Conservation (phyloP, 495 filamentous ascomycete species). For the Hypoxylon fragiforme region DNA sequence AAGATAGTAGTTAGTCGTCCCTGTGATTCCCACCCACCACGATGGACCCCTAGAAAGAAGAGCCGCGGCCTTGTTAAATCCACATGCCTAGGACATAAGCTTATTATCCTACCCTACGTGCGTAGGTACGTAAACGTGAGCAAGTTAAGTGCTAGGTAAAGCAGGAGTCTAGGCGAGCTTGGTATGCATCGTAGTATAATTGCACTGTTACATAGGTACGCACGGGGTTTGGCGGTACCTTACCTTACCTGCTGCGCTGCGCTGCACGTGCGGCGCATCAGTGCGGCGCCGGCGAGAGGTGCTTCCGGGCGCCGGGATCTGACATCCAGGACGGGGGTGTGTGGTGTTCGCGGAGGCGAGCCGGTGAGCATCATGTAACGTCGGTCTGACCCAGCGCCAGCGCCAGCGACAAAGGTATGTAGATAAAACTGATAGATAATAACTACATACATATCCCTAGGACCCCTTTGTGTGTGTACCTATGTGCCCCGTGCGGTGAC, state of each 20-base stretch:
- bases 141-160: no score
- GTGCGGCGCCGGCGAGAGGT: constrained; percentile 23
- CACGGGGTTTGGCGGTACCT: no score
- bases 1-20: background rate
- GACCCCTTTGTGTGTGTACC: no score
- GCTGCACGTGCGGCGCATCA: constrained; percentile 3
- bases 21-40: background rate
- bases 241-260: no score
- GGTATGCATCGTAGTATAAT: no score
- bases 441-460: background rate
- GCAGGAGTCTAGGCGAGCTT: no score
- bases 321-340: background rate
- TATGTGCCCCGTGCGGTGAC: no score
- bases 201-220: no score
- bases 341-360: constrained; percentile 18
- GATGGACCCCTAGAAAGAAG: background rate
- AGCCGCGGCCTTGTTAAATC: background rate
- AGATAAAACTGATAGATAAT: constrained; percentile 1
- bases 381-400: constrained; percentile 23
- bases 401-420: background rate
- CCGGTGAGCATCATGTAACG: constrained; percentile 23
- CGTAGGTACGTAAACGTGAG: no score
- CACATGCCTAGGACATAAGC: constrained; percentile 5
- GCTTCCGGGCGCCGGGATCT: constrained; percentile 3
- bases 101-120: no score